Evolutionary conservation across 2,329 filamentous ascomycete genomes (phyloP).

Genomic region (Periconia sp.): DNA sequence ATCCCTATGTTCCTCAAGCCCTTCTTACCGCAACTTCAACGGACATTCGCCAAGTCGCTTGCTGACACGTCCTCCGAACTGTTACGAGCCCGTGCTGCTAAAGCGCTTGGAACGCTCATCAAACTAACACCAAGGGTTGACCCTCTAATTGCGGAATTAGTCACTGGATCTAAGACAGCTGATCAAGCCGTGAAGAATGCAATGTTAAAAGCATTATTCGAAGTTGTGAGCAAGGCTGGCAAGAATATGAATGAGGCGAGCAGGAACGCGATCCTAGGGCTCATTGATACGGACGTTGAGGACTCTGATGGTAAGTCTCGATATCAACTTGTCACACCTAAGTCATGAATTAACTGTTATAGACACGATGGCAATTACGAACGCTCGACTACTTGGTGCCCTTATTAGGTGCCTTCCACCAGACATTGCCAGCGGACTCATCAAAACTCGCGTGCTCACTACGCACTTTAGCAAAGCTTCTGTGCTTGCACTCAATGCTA

Average conservation of each 20-base stretch:
- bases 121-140: conserved; percentile 95
- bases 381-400: conserved; percentile 87
- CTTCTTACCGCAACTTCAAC: conserved; percentile 93
- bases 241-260: conserved; percentile 93
- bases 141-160: conserved; percentile 88
- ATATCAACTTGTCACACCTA: background rate
- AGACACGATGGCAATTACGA: conserved; percentile 81
- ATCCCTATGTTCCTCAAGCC: conserved; percentile 95
- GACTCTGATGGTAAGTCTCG: conserved; percentile 66
- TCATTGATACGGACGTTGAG: conserved; percentile 86
- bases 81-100: conserved; percentile 85
- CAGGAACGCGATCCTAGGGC: conserved; percentile 78
- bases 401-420: conserved; percentile 84
- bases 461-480: conserved; percentile 78
- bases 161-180: conserved; percentile 90
- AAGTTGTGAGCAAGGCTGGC: conserved; percentile 94
- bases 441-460: conserved; percentile 78
- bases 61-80: conserved; percentile 92
- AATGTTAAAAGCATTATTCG: conserved; percentile 96
- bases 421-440: conserved; percentile 67
- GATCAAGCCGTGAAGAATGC: conserved; percentile 89
- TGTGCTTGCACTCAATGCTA: conserved; percentile 84
- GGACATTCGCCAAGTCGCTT: conserved; percentile 94
- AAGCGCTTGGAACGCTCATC: conserved; percentile 92
- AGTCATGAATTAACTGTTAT: conserved; percentile 12